phyloP scores from a whole-genome alignment of 768 basidiomycete genomes.

The Russula sp. region DNA sequence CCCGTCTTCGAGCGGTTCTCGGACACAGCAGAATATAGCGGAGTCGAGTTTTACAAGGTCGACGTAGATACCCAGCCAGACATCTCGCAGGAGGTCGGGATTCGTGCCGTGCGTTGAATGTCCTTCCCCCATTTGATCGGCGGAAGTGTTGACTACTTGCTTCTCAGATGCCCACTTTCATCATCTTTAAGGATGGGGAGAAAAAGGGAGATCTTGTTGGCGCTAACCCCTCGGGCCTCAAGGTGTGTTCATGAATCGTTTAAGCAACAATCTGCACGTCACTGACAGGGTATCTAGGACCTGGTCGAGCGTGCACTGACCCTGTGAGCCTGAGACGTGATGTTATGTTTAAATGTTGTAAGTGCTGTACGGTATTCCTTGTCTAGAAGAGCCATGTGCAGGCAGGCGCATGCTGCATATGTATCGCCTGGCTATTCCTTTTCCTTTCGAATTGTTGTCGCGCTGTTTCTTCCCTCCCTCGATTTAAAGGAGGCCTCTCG shows the following conservation, averaged over 20 bases:
- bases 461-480: too few relatives aligned
- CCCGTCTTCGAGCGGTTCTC: slow-evolving; percentile 59
- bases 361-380: not conserved
- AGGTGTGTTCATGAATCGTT: slow-evolving; percentile 28
- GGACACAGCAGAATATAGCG: slow-evolving; percentile 21
- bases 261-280: not conserved
- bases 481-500: too few relatives aligned
- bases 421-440: too few relatives aligned
- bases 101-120: slow-evolving; percentile 49
- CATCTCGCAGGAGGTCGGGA: slow-evolving; percentile 49
- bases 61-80: slow-evolving; percentile 55
- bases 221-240: slow-evolving; percentile 35
- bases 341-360: not conserved
- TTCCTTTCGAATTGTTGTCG: too few relatives aligned
- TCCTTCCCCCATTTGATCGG: not conserved
- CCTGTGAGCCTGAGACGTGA: not conserved
- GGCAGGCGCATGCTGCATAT: too few relatives aligned
- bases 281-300: not conserved
- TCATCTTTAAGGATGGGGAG: slow-evolving; percentile 31
- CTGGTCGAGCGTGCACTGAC: not conserved
- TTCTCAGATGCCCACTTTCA: slow-evolving; percentile 40
- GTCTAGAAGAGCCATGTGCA: too few relatives aligned
- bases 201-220: slow-evolving; percentile 39
- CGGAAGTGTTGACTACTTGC: not conserved
- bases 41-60: slow-evolving; percentile 61